Base-by-base conservation (phyloP, 2,329 filamentous ascomycete species). In the Mollisiaceae sp. region DNA sequence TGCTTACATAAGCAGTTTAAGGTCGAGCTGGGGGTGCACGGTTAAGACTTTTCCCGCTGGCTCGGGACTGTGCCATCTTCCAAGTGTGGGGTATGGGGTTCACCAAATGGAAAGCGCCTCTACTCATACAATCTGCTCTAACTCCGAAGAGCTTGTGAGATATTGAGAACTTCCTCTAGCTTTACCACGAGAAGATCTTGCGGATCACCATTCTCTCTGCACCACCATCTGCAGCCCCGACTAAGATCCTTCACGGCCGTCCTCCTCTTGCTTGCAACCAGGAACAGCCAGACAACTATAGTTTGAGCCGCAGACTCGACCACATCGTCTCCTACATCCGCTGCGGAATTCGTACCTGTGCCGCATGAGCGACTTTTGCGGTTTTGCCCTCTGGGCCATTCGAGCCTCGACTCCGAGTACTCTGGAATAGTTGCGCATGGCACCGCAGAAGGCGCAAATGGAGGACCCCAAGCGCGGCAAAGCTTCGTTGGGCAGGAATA, bases 401-500 rank as follows among this genome's bases (percentile, higher is more conserved):
- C 20, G 35, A 57, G 35, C 55, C 55, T 36, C 32, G 55, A 57
- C 5, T 9, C 52, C 18, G 52, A 50, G 22, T 18, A 18, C 22
- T 18, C 22, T 32, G 12, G 18, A 39, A 39, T 36, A 57, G 36
- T 15, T 39, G 55, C 18, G 35, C 20, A 57, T 57, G 55, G 55
- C 55, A 39, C 20, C 32, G 32, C 55, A 36, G 55, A 35, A 35
- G 18, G 55, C 35, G 35, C 32, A 57, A 35, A 57, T 57, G 55
- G 55, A 57, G 12, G 55, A 22, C 4, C n/a, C 32, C 5, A 57
- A 56, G n/a, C 35, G 36, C 35, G 50, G 64, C 56, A 66, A 69
- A 63, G 66, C 63, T 64, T 22, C 56, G 57, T 38, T 62, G 9
- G 61, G 39, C 24, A 41, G 45, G 35, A 66, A 65, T 1, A 45